These are phyloP conservation scores for Populus tremula DNA, from an alignment of 345 rosid species.

Conservation along the genomic window DNA sequence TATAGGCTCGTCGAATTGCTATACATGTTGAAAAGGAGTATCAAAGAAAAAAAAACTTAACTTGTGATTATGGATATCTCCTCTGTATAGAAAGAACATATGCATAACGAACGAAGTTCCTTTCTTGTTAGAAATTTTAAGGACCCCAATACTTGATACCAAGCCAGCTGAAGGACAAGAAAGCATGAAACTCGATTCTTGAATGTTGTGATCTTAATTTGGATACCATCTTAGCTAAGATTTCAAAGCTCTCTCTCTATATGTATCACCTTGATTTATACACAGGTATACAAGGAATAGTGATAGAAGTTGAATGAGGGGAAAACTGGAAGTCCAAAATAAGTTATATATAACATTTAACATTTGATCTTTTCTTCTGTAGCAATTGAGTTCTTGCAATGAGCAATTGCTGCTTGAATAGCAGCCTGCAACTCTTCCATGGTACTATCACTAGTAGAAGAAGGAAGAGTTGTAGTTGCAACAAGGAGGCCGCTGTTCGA, in stretches of 20 bases:
- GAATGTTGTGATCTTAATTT: neutral
- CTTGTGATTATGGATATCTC: neutral
- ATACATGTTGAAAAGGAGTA: neutral
- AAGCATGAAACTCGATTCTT: neutral
- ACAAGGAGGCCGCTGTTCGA: constrained; percentile 70
- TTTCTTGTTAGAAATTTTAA: neutral
- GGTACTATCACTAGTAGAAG: constrained; percentile 66
- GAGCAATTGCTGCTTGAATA: constrained; percentile 95
- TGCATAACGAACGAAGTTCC: neutral
- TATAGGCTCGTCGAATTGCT: neutral
- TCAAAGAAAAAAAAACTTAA: neutral
- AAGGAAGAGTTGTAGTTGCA: constrained; percentile 39
- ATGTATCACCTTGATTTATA: neutral
- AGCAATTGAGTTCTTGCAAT: constrained; percentile 85
- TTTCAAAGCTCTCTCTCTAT: neutral
- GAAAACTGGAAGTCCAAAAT: neutral
- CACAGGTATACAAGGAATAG: constrained; percentile 1
- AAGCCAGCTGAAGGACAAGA: neutral
- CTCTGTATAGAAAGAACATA: neutral
- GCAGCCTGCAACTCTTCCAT: constrained; percentile 97
- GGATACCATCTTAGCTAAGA: neutral
- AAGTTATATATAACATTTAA: neutral
- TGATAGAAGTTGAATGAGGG: neutral
- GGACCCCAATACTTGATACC: neutral
- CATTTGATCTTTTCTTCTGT: constrained; percentile 29